Evolutionary conservation across 2,329 filamentous ascomycete species (phyloP), one percentile per base, ranked within the genome.

Genomic region (Domatiomyces globalis): DNA sequence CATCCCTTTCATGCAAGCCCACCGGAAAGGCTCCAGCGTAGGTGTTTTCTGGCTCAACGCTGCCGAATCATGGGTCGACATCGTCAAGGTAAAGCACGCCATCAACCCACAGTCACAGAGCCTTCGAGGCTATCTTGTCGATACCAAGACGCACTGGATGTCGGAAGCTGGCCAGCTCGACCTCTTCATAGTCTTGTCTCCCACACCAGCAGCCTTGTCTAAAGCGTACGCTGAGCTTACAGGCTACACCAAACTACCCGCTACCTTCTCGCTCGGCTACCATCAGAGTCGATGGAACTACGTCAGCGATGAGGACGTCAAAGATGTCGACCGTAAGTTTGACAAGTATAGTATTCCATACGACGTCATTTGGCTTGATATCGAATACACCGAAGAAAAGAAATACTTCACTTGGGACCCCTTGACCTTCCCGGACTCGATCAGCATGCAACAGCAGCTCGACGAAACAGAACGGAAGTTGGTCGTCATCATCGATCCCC

Each of bases 201-300:
- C 90, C 1, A 87, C 82, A 3, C 86, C 92, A 3, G 78, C 83
- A 58, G 86, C 94, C 58, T 75, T 98, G 43, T 84, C 83, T 57
- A 84, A 83, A 61, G 80, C 78, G 27, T 98, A 95, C 65, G 82
- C 83, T 56, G 87, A 95, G 66, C 79, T 98, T 45, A 98, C 92
- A 7, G 92, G 92, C 22, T 90, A 83, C 63, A 92, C 88, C 27
- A 83, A 89, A 54, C 79, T 98, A 68, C 92, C 92, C 1, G 88
- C 95, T 63, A 84, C 92, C 57, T 95, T 95, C 62, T 78, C 90
- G 1, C 81, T 98, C 59, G 92, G 80, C 10, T 95, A 96, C 68
- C 92, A 98, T 64, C 92, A 98, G 67, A 96, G 92, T 67, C 85
- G 92, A 61, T 98, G 92, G 92, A 98, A 98, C 71, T 98, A 98